Conservation (phyloP, 495 filamentous ascomycete species). For the Penicillium waksmanii region DNA sequence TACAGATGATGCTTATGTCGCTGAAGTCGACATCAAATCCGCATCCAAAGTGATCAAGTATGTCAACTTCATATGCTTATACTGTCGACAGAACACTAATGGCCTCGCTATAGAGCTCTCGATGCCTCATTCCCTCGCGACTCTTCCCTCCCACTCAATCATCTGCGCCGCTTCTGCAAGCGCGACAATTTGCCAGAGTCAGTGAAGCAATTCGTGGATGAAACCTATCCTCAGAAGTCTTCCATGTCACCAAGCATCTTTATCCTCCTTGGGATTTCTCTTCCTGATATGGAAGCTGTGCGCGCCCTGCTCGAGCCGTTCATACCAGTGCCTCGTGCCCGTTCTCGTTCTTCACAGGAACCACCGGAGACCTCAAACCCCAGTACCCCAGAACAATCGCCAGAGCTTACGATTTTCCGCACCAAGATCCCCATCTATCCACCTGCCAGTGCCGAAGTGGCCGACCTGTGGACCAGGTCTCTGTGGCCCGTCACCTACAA, state of each 20-base stretch:
- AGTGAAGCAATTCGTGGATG: not conserved
- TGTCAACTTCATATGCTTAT: not conserved
- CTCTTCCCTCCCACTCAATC: slow-evolving; percentile 65
- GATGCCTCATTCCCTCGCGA: slow-evolving; percentile 56
- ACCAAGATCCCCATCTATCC: not conserved
- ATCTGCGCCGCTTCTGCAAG: slow-evolving; percentile 79
- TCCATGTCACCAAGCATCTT: slow-evolving; percentile 36
- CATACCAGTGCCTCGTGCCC: slow-evolving; percentile 17
- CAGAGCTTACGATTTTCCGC: not conserved
- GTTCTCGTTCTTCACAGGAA: not conserved
- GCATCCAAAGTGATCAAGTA: slow-evolving; percentile 55
- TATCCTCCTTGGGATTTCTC: slow-evolving; percentile 42
- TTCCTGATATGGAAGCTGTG: slow-evolving; percentile 33
- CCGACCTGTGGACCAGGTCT: slow-evolving; percentile 70
- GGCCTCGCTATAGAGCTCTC: slow-evolving; percentile 34
- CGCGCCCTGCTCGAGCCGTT: slow-evolving; percentile 41
- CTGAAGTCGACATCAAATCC: slow-evolving; percentile 48
- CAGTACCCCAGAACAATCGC: slow-evolving; percentile 48
- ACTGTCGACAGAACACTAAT: not conserved
- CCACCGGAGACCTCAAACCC: slow-evolving; percentile 52
- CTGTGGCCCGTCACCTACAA: slow-evolving; percentile 93
- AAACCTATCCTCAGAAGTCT: not conserved
- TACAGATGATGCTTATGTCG: slow-evolving; percentile 46
- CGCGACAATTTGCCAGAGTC: not conserved
- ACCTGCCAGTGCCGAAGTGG: slow-evolving; percentile 27